These are phyloP conservation scores for Geotrichum bryndzae DNA, from an alignment of 1,139 yeast species.

Conservation along the genomic window DNA sequence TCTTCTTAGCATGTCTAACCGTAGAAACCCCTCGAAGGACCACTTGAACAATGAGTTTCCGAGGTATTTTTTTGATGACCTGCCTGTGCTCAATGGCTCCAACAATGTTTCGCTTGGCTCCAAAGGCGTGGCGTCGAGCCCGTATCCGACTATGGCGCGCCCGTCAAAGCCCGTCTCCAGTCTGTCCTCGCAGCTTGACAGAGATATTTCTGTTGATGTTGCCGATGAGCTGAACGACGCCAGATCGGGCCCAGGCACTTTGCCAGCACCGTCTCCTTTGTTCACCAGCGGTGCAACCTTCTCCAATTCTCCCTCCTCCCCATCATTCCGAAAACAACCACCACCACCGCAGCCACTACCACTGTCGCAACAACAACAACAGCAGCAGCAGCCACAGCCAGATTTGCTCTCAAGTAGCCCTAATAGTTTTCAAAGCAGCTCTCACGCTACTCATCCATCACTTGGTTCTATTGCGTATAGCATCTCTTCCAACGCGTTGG, in stretches of 20 bases:
- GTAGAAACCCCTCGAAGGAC: slow-evolving; percentile 4
- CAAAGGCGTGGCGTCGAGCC: slow-evolving; percentile 23
- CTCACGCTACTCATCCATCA: slow-evolving; percentile 8
- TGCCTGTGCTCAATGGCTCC: slow-evolving; percentile 25
- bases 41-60: slow-evolving; percentile 28
- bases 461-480: slow-evolving; percentile 2
- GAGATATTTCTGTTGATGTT: background rate
- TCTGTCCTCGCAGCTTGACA: slow-evolving; percentile 7
- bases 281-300: background rate
- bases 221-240: background rate
- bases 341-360: slow-evolving; percentile 1
- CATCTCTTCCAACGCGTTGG: background rate
- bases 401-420: slow-evolving; percentile 7
- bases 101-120: slow-evolving; percentile 12
- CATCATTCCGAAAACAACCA: background rate
- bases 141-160: slow-evolving; percentile 33
- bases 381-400: background rate
- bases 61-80: slow-evolving; percentile 32
- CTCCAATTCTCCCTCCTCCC: background rate
- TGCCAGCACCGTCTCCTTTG: slow-evolving; percentile 11
- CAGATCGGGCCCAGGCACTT: slow-evolving; percentile 8
- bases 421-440: slow-evolving; percentile 2
- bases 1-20: slow-evolving; percentile 2
- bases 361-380: background rate
- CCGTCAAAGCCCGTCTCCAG: slow-evolving; percentile 20